A percentile compares a stretch with the other conserved stretches of the same genome.
Evolutionary conservation across 108 stramenopile species (phyloP).

Genomic region (Cyclostephanos tholiformis): DNA sequence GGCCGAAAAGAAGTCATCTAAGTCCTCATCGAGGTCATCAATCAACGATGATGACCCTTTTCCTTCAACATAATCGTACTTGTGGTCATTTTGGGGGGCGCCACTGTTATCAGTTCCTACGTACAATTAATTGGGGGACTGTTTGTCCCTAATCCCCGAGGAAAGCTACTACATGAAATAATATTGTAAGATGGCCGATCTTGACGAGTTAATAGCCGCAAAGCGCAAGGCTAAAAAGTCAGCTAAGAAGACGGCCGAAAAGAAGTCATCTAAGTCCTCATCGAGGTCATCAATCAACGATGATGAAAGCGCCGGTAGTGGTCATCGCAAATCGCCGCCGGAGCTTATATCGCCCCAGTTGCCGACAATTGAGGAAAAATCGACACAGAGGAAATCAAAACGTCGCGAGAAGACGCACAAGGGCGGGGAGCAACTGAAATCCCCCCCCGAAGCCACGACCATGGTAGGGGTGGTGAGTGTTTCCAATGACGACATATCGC

Average conservation of each 20-base stretch:
- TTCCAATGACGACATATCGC: too few species aligned
- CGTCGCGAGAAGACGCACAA: background rate
- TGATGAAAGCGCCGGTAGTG: background rate
- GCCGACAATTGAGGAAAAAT: background rate
- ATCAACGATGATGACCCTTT: slow-evolving; percentile 5
- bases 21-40: background rate
- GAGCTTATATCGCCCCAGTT: background rate
- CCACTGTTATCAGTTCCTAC: too few species aligned
- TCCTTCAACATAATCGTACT: too few species aligned
- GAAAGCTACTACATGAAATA: too few species aligned
- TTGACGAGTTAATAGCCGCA: slow-evolving; percentile 9
- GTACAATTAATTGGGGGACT: too few species aligned
- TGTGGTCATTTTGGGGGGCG: too few species aligned
- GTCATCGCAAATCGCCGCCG: slow-evolving; percentile 21
- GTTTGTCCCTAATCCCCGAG: too few species aligned
- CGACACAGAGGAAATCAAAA: background rate
- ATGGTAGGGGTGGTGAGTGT: slow-evolving; percentile 1
- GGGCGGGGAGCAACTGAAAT: slow-evolving; percentile 13
- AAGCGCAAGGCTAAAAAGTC: slow-evolving; percentile 7
- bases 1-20: background rate
- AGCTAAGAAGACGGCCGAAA: slow-evolving; percentile 2
- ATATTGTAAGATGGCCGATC: slow-evolving; percentile 9
- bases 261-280: too few species aligned
- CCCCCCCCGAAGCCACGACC: background rate
- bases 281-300: background rate